phyloP scores from a whole-genome alignment of 2,329 filamentous ascomycete species.

The Xylaria digitata region DNA sequence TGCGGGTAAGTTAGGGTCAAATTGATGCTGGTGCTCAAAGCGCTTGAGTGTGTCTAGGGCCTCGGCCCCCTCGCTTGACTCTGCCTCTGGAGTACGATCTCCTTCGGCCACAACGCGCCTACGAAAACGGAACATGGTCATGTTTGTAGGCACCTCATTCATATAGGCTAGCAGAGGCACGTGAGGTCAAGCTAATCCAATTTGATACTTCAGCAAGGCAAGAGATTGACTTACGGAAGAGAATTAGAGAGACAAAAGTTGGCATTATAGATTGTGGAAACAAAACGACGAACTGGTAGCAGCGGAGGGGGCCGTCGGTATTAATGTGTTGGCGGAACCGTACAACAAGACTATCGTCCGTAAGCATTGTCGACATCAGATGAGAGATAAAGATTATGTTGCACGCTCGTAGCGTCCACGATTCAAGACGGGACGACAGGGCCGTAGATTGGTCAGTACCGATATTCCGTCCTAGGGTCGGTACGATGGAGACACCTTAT shows the following conservation, averaged over 20 bases:
- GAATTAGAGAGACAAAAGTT: neutral
- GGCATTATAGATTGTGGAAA: neutral
- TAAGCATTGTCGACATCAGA: slow-evolving; percentile 10
- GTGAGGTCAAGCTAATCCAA: neutral
- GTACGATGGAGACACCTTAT: slow-evolving; percentile 37
- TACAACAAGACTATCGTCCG: slow-evolving; percentile 7
- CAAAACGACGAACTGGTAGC: slow-evolving; percentile 2
- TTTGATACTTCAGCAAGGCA: slow-evolving; percentile 1
- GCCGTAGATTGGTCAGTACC: slow-evolving; percentile 26
- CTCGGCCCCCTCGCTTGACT: slow-evolving; percentile 40
- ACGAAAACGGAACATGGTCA: slow-evolving; percentile 43
- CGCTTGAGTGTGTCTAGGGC: slow-evolving; percentile 49
- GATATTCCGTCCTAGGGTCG: slow-evolving; percentile 32
- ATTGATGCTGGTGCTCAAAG: slow-evolving; percentile 63
- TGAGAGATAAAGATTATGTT: slow-evolving; percentile 15
- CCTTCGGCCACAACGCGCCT: slow-evolving; percentile 37
- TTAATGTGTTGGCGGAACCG: slow-evolving; percentile 12
- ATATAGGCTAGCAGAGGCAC: neutral
- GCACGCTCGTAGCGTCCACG: slow-evolving; percentile 3
- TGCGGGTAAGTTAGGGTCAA: slow-evolving; percentile 67
- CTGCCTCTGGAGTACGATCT: slow-evolving; percentile 38
- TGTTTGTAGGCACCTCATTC: slow-evolving; percentile 10
- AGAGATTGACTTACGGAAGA: slow-evolving; percentile 1
- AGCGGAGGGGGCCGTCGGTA: slow-evolving; percentile 12
- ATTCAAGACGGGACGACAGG: slow-evolving; percentile 30